These are phyloP conservation scores for Candida tallmaniae DNA, from an alignment of 805 yeast genomes.

Conservation along the genomic window DNA sequence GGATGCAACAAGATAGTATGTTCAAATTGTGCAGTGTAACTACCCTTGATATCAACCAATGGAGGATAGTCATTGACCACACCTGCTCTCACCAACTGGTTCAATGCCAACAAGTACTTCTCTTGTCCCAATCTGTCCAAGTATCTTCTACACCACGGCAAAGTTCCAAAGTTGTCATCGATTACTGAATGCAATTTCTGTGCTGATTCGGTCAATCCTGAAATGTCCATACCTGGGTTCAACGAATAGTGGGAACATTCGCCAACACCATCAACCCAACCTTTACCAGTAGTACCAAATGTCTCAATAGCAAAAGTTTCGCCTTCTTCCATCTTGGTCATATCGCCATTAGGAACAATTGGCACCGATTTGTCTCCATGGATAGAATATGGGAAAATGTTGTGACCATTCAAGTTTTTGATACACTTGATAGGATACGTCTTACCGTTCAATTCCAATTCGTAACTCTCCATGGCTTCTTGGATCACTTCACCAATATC, in stretches of 20 bases:
- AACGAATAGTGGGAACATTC: slow-evolving; percentile 93
- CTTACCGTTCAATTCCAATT: slow-evolving; percentile 85
- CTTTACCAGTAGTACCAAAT: slow-evolving; percentile 95
- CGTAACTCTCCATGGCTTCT: slow-evolving; percentile 96
- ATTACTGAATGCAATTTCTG: slow-evolving; percentile 65
- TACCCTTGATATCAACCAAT: slow-evolving; percentile 72
- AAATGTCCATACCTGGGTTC: slow-evolving; percentile 37
- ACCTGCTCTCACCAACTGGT: slow-evolving; percentile 79
- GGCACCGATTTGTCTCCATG: slow-evolving; percentile 98
- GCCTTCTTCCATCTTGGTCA: slow-evolving; percentile 98
- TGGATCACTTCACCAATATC: slow-evolving; percentile 96
- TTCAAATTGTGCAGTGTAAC: slow-evolving; percentile 94
- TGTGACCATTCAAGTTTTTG: slow-evolving; percentile 92
- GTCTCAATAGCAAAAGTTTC: slow-evolving; percentile 98
- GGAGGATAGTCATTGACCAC: slow-evolving; percentile 95
- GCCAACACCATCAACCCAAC: slow-evolving; percentile 80
- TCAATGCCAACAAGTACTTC: slow-evolving; percentile 82
- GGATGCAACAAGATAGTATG: slow-evolving; percentile 92
- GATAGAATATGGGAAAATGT: slow-evolving; percentile 74
- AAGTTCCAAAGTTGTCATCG: slow-evolving; percentile 80
- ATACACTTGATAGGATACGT: slow-evolving; percentile 82
- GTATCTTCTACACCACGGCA: slow-evolving; percentile 96
- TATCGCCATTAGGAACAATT: slow-evolving; percentile 87
- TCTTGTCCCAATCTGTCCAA: slow-evolving; percentile 90
- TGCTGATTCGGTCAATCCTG: slow-evolving; percentile 62